Base-by-base conservation (phyloP, 345 rosid genomes). In the Physaria fendleri region DNA sequence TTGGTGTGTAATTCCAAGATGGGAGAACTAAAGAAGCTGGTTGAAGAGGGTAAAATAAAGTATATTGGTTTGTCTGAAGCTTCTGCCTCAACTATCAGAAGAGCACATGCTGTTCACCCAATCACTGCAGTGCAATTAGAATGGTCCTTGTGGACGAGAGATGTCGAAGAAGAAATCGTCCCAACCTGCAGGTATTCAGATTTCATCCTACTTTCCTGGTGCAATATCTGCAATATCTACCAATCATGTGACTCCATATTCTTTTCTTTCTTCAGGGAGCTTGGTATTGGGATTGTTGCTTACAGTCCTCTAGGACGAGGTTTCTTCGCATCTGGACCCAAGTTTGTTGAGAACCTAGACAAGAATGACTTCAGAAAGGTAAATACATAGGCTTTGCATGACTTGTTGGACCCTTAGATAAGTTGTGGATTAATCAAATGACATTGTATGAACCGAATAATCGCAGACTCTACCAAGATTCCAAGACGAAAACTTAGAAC, bases 81-180 rank as follows among this genome's bases (percentile, higher is more conserved):
- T 13, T 87, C 83, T 15, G 83, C 83, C 10, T 81, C 90, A 20
- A 81, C 85, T 27, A 84, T 87, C 56, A 77, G 88, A 71, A 65
- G 95, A 44, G 95, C 88, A 4, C 88, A 84, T 48, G 88, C 83
- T 23, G 81, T 84, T 69, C 90, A 84, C 64, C 95, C 90, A 0
- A 66, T 83, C 15, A 84, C 82, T 12, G 86, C 83, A 0, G 77
- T 84, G 12, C 88, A 84, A 57, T 54, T 82, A 41, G 95, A 84
- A 27, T 84, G 90, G 95, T 82, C 90, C 4, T 64, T 87, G 56
- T 84, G 88, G 90, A 35, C 81, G 7, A 74, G 90, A 66, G 95
- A 84, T 62, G 85, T 71, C 46, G 88, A 87, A 73, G 78, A 73
- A 51, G 88, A 78, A 7, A 79, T 84, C 25, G 41, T 81, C 54